These are phyloP conservation scores for Flaveria ramosissima DNA, from an alignment of 129 eudicot species.

Conservation along the genomic window DNA sequence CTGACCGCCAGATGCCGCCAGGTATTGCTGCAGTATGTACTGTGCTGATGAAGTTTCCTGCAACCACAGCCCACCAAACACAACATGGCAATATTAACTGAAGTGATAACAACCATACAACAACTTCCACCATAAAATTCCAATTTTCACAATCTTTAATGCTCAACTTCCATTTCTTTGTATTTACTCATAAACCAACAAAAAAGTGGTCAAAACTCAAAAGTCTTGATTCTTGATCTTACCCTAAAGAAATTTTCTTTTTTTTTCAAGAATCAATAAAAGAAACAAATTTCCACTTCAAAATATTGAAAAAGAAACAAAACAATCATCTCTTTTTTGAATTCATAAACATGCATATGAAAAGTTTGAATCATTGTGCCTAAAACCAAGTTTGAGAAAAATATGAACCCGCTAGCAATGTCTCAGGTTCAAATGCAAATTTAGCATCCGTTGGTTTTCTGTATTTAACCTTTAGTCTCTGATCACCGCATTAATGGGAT, in stretches of 20 bases:
- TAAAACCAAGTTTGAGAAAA: background rate
- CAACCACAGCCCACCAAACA: slow-evolving; percentile 38
- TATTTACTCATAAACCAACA: slow-evolving; percentile 40
- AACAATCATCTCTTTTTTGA: background rate
- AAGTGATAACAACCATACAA: background rate
- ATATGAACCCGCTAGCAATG: no score
- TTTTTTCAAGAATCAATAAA: slow-evolving; percentile 1
- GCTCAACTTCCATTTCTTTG: slow-evolving; percentile 25
- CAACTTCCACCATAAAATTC: slow-evolving; percentile 33
- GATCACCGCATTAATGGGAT: no score
- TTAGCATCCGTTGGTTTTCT: no score
- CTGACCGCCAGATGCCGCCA: slow-evolving; percentile 88
- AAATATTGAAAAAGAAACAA: slow-evolving; percentile 7
- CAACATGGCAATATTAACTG: background rate
- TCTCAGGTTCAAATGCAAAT: no score
- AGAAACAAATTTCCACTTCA: slow-evolving; percentile 10
- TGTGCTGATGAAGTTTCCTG: slow-evolving; percentile 99
- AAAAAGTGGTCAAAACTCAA: slow-evolving; percentile 41
- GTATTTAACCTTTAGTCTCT: no score
- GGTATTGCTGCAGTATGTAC: slow-evolving; percentile 87
- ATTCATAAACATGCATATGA: background rate
- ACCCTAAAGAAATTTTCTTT: slow-evolving; percentile 7
- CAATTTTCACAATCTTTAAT: background rate
- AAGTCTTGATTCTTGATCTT: slow-evolving; percentile 25
- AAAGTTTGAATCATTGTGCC: background rate